Base-by-base conservation (phyloP, 345 rosid species). In the Citrus glauca region DNA sequence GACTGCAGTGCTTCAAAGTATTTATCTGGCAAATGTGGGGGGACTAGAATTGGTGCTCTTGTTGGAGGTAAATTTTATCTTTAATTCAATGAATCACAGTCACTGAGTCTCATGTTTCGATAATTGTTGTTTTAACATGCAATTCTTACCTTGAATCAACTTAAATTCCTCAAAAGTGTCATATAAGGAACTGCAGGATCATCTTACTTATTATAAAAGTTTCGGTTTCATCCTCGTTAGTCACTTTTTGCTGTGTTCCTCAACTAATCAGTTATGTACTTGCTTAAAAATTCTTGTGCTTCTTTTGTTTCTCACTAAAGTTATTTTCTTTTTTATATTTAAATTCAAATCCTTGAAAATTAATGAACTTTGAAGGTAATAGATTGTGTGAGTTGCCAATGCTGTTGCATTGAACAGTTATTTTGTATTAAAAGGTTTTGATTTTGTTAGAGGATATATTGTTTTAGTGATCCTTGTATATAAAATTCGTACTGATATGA, bases 41-140 rank as follows among this genome's bases (percentile, higher is more conserved):
- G 86, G 82, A 66, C 86, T 6, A 85, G 50, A 73, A 71, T 90
- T 13, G 88, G 76, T 72, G 81, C 84, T 75, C 83, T 93, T 68
- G 75, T 91, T 78, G 98, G 93, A 92, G 98, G 98, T 95, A 85
- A 83, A 27, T 14, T 55, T 24, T 66, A 37, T 37, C 25, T 75
- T 64, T 64, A 48, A 30, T 13, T 40, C 53, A 50, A 50, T n/a
- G 19, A 24, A 14, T 55, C 33, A 7, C 27, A 7, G 10, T 53
- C 1, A 19, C 25, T 20, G 38, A 30, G 28, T 53, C 61, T 20
- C 27, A 20, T 71, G 62, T 32, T 53, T 32, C 13, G 0, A 32
- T 60, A 53, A 53, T 32, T 70, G 4, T 71, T 71, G 5, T 27
- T 19, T 50, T 71, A 50, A 19, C 62, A 30, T 71, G 38, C 24